Conservation (phyloP, 2,329 filamentous ascomycete species). For the Pseudogymnoascus verrucosus region DNA sequence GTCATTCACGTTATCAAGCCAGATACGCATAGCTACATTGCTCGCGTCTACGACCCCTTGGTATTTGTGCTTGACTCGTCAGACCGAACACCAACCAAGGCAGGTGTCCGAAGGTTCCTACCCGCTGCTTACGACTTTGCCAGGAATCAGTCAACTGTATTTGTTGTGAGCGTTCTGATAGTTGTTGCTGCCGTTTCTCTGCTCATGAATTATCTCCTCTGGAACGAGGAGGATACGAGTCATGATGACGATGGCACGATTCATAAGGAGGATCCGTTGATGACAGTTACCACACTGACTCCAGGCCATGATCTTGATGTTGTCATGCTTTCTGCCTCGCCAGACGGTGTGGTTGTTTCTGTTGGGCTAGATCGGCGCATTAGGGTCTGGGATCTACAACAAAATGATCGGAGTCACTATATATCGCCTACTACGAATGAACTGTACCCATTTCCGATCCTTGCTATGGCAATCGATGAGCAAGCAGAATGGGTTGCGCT, state of each 20-base stretch:
- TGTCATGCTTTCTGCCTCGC: slow-evolving; percentile 53
- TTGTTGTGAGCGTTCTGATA: slow-evolving; percentile 55
- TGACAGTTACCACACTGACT: slow-evolving; percentile 53
- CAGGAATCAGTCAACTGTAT: slow-evolving; percentile 48
- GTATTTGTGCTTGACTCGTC: slow-evolving; percentile 64
- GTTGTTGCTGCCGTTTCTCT: slow-evolving; percentile 57
- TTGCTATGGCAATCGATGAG: slow-evolving; percentile 57
- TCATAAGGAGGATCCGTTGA: slow-evolving; percentile 38
- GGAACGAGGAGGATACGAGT: slow-evolving; percentile 48
- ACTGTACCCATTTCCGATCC: slow-evolving; percentile 46
- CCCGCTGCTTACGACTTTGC: slow-evolving; percentile 61
- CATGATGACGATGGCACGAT: slow-evolving; percentile 38
- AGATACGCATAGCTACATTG: slow-evolving; percentile 60
- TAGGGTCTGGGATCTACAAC: slow-evolving; percentile 53
- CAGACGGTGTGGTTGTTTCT: slow-evolving; percentile 58
- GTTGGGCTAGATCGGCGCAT: slow-evolving; percentile 63
- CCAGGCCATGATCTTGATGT: slow-evolving; percentile 63
- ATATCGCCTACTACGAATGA: slow-evolving; percentile 30
- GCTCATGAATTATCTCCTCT: slow-evolving; percentile 67
- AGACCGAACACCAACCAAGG: slow-evolving; percentile 48
- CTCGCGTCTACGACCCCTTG: slow-evolving; percentile 66
- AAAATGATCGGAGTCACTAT: slow-evolving; percentile 33
- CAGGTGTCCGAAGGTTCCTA: slow-evolving; percentile 39
- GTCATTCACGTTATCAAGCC: slow-evolving; percentile 71
- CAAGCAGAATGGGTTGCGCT: slow-evolving; percentile 59